Percentiles rank a stretch among this genome's conserved stretches.
Evolutionary conservation across 768 basidiomycete species (phyloP).

Genomic region (Amyloporia xantha): DNA sequence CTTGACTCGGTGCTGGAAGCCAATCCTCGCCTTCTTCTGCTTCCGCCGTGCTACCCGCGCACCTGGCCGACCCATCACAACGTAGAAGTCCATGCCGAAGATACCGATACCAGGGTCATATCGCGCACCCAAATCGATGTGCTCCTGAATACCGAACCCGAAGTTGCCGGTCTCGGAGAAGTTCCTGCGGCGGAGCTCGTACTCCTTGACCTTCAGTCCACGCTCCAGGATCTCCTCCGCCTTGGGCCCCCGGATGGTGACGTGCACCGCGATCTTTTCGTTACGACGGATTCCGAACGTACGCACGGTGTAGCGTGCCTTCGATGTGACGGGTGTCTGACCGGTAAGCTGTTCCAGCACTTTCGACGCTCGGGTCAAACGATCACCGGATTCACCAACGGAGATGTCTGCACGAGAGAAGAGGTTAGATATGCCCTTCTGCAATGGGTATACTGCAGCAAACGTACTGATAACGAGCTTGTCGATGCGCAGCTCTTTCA

Average conservation of each 20-base stretch:
- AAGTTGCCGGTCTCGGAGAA: constrained; percentile 99
- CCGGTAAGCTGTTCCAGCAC: constrained; percentile 99
- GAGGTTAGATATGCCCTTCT: no score
- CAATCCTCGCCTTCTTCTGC: constrained; percentile 81
- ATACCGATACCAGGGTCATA: constrained; percentile 99
- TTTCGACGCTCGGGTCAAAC: constrained; percentile 97
- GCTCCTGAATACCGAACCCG: constrained; percentile 98
- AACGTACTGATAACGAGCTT: constrained; percentile 99
- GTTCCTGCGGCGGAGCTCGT: constrained; percentile 95
- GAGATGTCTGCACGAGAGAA: constrained; percentile 76
- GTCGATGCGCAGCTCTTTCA: constrained; percentile 95
- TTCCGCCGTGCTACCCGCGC: constrained; percentile 87
- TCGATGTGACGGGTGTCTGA: constrained; percentile 98
- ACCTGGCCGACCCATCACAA: constrained; percentile 96
- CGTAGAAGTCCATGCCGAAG: constrained; percentile 99
- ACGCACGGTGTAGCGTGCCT: constrained; percentile 99
- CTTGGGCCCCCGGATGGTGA: constrained; percentile 98
- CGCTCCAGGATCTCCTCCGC: constrained; percentile 99
- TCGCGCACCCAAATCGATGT: constrained; percentile 97
- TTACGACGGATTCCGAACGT: constrained; percentile 99
- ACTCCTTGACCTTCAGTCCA: constrained; percentile 99
- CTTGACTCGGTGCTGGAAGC: constrained; percentile 84
- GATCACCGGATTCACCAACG: constrained; percentile 99
- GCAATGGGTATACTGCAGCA: no score
- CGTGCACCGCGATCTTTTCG: constrained; percentile 99